Base-by-base conservation (phyloP, 2,329 filamentous ascomycete genomes). In the Paramyrothecium roridum region DNA sequence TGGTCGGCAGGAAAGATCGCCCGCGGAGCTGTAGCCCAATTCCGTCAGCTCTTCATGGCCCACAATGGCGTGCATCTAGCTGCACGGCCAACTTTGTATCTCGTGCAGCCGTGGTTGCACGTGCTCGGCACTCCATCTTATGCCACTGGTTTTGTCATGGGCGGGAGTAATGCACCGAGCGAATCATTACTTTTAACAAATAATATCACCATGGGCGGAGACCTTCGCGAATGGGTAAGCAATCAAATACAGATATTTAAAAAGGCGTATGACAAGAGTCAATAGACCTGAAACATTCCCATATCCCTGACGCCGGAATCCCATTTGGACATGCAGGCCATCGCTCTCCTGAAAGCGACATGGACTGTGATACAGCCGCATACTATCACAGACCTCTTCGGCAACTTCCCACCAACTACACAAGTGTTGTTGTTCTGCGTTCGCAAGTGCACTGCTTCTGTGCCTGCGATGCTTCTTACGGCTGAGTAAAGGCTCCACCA, bases 271-370 rank as follows among this genome's bases (percentile, higher is more conserved):
- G 49, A 52, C 56, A 61, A 61, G 57, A 56, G 60, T 30, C 26
- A 30, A 30, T 30, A 30, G 26, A 30, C 26, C 26, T 30, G 22
- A 33, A 65, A 57, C 61, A 59, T 57, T 68, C 64, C 55, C 60
- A 66, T 60, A 52, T 65, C 56, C 67, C 65, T 60, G 61, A 67
- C 67, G 67, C 66, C 67, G 59, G 64, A 59, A 62, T 62, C 60
- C 60, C 61, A 62, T 56, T 59, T 60, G 59, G 60, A 60, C 60
- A 65, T 65, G 63, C 62, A 63, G 59, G 58, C 59, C 64, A 54
- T 52, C 64, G 64, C 64, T 59, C 52, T 59, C 54, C 52, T 57
- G 56, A 43, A 43, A 43, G 37, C 37, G 37, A 17, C 13, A 16
- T 43, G 13, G 37, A 43, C 7, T 17, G 37, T 43, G 37, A 43